Evolutionary conservation across 1,139 yeast species (phyloP), one percentile per base, ranked within the genome.

Genomic region (Arxiozyma heterogenica): DNA sequence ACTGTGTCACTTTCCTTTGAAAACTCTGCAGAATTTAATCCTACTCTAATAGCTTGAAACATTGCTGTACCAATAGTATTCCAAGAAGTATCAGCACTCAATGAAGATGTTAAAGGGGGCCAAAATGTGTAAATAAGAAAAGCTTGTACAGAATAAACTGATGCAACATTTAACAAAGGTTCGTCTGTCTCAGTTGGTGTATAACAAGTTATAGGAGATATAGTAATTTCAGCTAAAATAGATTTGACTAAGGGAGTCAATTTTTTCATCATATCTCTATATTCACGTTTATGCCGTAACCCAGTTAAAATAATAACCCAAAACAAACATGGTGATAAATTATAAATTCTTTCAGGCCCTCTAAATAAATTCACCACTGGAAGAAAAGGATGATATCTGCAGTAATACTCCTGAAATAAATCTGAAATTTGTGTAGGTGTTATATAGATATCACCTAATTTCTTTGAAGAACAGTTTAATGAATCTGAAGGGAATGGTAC

Each of bases 51-150:
- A 0, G 97, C 97, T 66, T 87, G 95, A 66, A 87, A 87, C 64
- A 89, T 76, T 1, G 97, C 98, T 47, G 88, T 83, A 0, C 97
- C 97, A 22, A 89, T 84, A 0, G 97, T 87, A 64, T 86, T 88
- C 94, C 96, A 91, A 3, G 96, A 86, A 4, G 96, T 85, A 65
- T 91, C 97, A 0, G 98, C 96, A 68, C 94, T 86, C 48, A 93
- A 75, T 0, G 96, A 88, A 0, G 97, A 89, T 0, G 97, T 87
- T 50, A 90, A 77, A 1, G 97, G 96, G 0, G 98, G 97, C 98
- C 98, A 91, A 68, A 84, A 82, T 1, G 97, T 84, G 68, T 87
- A 89, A 8, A 91, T 74, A 30, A 93, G 71, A 59, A 91, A 84
- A 0, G 97, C 97, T 67, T 91, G 98, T 0, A 91, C 97, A 0